These are phyloP conservation scores for Geotrichum restrictum DNA, from an alignment of 1,139 yeast species.

Conservation along the genomic window DNA sequence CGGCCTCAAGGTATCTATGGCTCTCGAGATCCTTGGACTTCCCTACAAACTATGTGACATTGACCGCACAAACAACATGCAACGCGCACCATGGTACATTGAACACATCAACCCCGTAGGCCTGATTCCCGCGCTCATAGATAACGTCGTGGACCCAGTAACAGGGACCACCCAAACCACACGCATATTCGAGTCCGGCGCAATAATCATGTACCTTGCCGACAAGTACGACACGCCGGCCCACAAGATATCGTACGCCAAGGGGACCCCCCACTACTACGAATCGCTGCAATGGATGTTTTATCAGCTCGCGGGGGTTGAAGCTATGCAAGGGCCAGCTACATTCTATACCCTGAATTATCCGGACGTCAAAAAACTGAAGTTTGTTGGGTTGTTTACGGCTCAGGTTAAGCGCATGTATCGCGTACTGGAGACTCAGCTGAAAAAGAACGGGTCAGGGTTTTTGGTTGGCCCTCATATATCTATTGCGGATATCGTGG, in stretches of 20 bases:
- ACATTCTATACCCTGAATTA: slow-evolving; percentile 46
- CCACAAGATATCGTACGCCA: slow-evolving; percentile 46
- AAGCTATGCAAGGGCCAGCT: slow-evolving; percentile 60
- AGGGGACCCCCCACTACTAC: slow-evolving; percentile 48
- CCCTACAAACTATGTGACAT: slow-evolving; percentile 46
- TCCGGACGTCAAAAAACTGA: slow-evolving; percentile 46
- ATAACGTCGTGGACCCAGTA: slow-evolving; percentile 39
- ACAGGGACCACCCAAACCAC: slow-evolving; percentile 14
- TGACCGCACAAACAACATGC: slow-evolving; percentile 43
- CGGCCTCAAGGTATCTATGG: slow-evolving; percentile 50
- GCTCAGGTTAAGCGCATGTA: slow-evolving; percentile 51
- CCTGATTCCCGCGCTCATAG: slow-evolving; percentile 54
- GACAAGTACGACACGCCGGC: slow-evolving; percentile 57
- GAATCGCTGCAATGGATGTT: slow-evolving; percentile 49
- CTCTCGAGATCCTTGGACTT: slow-evolving; percentile 47
- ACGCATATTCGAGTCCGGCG: slow-evolving; percentile 50
- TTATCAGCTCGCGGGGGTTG: slow-evolving; percentile 56
- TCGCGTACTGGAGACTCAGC: slow-evolving; percentile 50
- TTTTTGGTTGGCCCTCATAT: slow-evolving; percentile 57
- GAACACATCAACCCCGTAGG: slow-evolving; percentile 55
- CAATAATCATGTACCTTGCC: slow-evolving; percentile 53
- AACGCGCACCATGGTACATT: slow-evolving; percentile 53
- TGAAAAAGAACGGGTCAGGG: slow-evolving; percentile 46
- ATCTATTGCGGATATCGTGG: slow-evolving; percentile 51
- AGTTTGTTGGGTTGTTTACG: slow-evolving; percentile 47